phyloP scores from a whole-genome alignment of 225 moss, liverwort and hornwort genomes.

The Sphagnum contortum region DNA sequence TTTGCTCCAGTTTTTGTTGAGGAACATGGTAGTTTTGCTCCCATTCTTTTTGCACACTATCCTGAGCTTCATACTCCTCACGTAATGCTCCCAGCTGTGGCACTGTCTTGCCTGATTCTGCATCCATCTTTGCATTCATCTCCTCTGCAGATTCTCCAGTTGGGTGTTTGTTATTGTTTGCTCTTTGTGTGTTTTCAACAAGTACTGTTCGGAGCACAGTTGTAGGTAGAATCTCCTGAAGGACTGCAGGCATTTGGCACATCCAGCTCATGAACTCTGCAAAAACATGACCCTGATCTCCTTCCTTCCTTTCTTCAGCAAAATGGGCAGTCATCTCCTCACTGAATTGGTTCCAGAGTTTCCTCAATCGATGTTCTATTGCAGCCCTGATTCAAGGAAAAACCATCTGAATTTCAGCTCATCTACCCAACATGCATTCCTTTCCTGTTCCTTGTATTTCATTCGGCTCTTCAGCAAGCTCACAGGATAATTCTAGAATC shows the following conservation, averaged over 20 bases:
- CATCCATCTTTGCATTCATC: slow-evolving; percentile 7
- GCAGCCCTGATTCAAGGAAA: slow-evolving; percentile 27
- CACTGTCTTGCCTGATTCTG: no score
- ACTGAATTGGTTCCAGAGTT: slow-evolving; percentile 71
- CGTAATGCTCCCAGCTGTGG: slow-evolving; percentile 3
- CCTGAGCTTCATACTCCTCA: slow-evolving; percentile 37
- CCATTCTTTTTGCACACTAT: slow-evolving; percentile 39
- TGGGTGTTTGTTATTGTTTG: no score
- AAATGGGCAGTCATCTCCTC: slow-evolving; percentile 74
- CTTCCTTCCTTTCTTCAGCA: slow-evolving; percentile 50
- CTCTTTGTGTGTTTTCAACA: no score
- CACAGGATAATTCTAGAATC: not conserved
- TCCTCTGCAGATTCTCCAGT: not conserved
- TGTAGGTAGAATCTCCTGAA: slow-evolving; percentile 40
- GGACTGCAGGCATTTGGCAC: slow-evolving; percentile 48
- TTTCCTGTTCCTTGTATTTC: not conserved
- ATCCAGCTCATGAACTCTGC: slow-evolving; percentile 68
- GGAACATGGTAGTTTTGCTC: slow-evolving; percentile 34
- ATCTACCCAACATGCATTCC: not conserved
- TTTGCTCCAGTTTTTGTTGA: slow-evolving; percentile 28
- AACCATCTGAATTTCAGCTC: no score
- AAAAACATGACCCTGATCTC: slow-evolving; percentile 13
- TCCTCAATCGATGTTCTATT: slow-evolving; percentile 63
- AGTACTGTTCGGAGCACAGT: no score
- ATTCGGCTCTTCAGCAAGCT: not conserved